Conservation (phyloP, 2,329 filamentous ascomycete genomes). For the Cytospora mali region DNA sequence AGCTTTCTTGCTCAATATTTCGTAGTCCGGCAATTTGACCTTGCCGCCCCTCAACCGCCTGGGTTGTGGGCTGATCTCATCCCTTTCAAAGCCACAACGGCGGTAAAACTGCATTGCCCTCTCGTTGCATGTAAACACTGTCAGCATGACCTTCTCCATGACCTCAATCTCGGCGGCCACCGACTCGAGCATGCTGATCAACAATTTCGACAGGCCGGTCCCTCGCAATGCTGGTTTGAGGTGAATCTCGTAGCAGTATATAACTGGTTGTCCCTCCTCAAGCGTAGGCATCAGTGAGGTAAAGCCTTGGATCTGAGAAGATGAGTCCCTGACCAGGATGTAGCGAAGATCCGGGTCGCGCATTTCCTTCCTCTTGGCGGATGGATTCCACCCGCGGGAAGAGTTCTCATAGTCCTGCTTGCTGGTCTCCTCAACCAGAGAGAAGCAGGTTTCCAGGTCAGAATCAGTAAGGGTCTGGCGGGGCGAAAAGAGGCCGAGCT, state of each 20-base stretch:
- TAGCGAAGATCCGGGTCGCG: slow-evolving; percentile 67
- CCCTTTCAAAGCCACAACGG: slow-evolving; percentile 58
- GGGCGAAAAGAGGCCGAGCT: slow-evolving; percentile 44
- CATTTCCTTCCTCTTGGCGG: slow-evolving; percentile 69
- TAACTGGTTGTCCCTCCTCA: slow-evolving; percentile 65
- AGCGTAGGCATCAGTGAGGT: slow-evolving; percentile 72
- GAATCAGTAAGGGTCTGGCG: slow-evolving; percentile 43
- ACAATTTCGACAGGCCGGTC: slow-evolving; percentile 62
- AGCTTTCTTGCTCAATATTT: slow-evolving; percentile 59
- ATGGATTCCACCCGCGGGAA: slow-evolving; percentile 63
- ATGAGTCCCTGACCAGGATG: slow-evolving; percentile 56
- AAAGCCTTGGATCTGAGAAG: slow-evolving; percentile 52
- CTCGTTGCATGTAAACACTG: slow-evolving; percentile 67
- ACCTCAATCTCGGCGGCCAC: slow-evolving; percentile 57
- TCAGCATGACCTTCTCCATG: slow-evolving; percentile 72
- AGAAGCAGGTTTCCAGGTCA: slow-evolving; percentile 57
- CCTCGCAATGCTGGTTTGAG: slow-evolving; percentile 58
- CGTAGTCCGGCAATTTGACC: slow-evolving; percentile 58
- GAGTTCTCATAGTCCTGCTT: slow-evolving; percentile 65
- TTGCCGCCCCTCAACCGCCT: slow-evolving; percentile 57
- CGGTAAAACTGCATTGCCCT: slow-evolving; percentile 63
- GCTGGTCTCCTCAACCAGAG: slow-evolving; percentile 65
- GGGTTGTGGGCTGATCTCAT: slow-evolving; percentile 57
- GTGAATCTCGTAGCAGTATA: slow-evolving; percentile 83
- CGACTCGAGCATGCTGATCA: slow-evolving; percentile 59